phyloP scores from a whole-genome alignment of 139 green algal genomes.

The Cymbomonas tetramitiformis region DNA sequence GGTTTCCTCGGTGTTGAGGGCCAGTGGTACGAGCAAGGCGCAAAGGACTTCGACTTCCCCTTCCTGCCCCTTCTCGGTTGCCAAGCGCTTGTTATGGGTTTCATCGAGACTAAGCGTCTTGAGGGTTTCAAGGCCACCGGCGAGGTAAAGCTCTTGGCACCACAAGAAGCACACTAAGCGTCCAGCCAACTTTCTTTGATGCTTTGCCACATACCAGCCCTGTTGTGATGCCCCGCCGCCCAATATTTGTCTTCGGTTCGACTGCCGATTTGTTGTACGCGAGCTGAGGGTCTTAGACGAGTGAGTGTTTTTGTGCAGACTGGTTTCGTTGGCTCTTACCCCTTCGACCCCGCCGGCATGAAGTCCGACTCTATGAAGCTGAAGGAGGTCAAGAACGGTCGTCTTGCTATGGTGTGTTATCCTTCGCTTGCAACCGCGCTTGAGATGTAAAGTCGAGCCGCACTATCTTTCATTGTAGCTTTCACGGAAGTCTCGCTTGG shows the following conservation, averaged over 20 bases:
- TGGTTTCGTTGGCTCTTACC: slow-evolving; percentile 64
- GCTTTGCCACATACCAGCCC: no score
- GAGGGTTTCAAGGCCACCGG: slow-evolving; percentile 19
- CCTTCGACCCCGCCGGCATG: slow-evolving; percentile 67
- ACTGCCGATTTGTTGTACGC: not conserved
- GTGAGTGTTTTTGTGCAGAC: slow-evolving; percentile 33
- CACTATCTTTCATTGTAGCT: no score
- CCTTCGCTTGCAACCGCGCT: slow-evolving; percentile 4
- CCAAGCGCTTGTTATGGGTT: slow-evolving; percentile 17
- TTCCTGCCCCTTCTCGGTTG: slow-evolving; percentile 9
- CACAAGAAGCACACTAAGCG: not conserved
- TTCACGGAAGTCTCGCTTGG: no score
- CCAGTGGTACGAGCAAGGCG: slow-evolving; percentile 6
- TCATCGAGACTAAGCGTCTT: slow-evolving; percentile 23
- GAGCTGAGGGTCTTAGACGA: not conserved
- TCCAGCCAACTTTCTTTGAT: not conserved
- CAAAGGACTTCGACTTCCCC: slow-evolving; percentile 6
- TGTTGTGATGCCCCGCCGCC: no score
- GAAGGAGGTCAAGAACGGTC: slow-evolving; percentile 94
- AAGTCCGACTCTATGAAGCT: slow-evolving; percentile 47
- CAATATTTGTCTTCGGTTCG: no score
- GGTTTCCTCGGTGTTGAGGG: slow-evolving; percentile 12
- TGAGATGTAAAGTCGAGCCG: not conserved
- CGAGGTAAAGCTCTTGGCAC: no score
- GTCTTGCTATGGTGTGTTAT: slow-evolving; percentile 84